phyloP scores from a whole-genome alignment of 164 flowering plant species.

The Houttuynia cordata region DNA sequence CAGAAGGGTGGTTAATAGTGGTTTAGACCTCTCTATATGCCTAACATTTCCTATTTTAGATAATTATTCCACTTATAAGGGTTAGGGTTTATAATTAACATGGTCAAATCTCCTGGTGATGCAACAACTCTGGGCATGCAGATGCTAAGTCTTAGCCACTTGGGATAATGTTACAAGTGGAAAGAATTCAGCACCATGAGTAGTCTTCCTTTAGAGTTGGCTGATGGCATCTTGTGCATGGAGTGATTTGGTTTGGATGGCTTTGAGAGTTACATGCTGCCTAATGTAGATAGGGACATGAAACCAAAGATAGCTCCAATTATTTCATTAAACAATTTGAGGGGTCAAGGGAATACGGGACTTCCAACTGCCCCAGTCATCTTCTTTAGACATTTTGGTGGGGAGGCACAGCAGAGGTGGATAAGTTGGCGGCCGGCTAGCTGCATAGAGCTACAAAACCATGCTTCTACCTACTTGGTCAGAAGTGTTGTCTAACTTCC shows the following conservation, averaged over 20 bases:
- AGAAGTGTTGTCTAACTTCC: background rate
- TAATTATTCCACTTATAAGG: background rate
- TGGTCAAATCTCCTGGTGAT: background rate
- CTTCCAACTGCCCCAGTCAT: background rate
- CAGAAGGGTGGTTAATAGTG: background rate
- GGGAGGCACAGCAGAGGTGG: background rate
- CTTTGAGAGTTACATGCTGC: background rate
- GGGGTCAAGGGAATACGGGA: background rate
- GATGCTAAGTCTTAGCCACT: background rate
- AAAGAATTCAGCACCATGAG: background rate
- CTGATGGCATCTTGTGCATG: constrained; percentile 1
- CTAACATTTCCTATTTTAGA: background rate
- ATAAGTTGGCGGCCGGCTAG: background rate
- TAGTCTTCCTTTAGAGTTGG: background rate
- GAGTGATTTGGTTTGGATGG: constrained; percentile 2
- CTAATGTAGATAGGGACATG: background rate
- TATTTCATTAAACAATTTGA: background rate
- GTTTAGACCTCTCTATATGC: background rate
- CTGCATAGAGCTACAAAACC: background rate
- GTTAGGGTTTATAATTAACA: background rate
- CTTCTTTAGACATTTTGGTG: background rate
- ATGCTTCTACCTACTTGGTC: background rate
- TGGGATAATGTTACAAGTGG: background rate
- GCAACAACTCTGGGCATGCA: background rate
- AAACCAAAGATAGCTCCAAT: background rate